Conservation (phyloP, 768 basidiomycete genomes). For the Tylopilus subfusipes region DNA sequence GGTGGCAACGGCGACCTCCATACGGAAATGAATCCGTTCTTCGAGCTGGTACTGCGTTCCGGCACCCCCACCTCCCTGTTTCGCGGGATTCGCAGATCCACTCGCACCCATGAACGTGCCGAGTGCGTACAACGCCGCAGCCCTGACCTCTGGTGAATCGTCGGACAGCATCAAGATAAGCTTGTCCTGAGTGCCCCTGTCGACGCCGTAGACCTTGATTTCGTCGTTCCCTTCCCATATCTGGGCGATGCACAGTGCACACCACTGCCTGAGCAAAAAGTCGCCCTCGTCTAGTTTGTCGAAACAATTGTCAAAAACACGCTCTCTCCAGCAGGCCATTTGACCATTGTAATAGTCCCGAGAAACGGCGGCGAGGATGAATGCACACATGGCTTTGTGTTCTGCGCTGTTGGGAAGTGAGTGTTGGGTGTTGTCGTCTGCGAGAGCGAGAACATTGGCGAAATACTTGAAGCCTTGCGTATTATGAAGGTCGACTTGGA, state of each 20-base stretch:
- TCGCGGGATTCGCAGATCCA: slow-evolving; percentile 62
- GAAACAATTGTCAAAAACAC: slow-evolving; percentile 85
- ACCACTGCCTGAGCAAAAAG: slow-evolving; percentile 93
- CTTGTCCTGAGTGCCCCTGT: slow-evolving; percentile 75
- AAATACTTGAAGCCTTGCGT: slow-evolving; percentile 84
- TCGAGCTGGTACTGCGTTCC: slow-evolving; percentile 75
- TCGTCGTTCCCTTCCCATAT: slow-evolving; percentile 95
- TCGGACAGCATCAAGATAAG: slow-evolving; percentile 77
- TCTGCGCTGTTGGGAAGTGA: slow-evolving; percentile 90
- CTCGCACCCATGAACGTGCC: slow-evolving; percentile 92
- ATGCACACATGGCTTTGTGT: slow-evolving; percentile 98
- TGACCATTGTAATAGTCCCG: slow-evolving; percentile 90
- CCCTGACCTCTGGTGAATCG: slow-evolving; percentile 89
- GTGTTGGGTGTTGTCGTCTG: slow-evolving; percentile 52
- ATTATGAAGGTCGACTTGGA: slow-evolving; percentile 85
- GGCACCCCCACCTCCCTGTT: slow-evolving; percentile 79
- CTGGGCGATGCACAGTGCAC: slow-evolving; percentile 86
- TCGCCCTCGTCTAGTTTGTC: slow-evolving; percentile 84
- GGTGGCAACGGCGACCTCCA: slow-evolving; percentile 91
- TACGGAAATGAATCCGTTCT: slow-evolving; percentile 74
- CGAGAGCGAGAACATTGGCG: slow-evolving; percentile 66
- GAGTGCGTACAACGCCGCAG: slow-evolving; percentile 86
- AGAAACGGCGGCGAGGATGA: slow-evolving; percentile 86
- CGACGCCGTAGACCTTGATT: slow-evolving; percentile 80
- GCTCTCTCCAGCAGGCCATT: slow-evolving; percentile 73